Evolutionary conservation across 129 eudicot species (phyloP).

Genomic region (Flaveria bidentis): DNA sequence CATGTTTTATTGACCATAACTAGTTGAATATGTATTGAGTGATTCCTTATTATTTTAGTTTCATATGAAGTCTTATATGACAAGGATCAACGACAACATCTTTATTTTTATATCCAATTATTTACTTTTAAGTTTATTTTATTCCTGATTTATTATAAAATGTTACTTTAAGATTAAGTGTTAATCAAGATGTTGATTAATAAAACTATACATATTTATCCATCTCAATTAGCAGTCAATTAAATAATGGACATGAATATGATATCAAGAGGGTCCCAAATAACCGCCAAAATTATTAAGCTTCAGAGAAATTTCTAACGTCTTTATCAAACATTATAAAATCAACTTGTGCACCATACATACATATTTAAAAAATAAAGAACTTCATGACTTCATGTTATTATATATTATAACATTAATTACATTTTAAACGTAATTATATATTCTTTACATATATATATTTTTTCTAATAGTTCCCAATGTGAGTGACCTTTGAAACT

Average conservation of each 20-base stretch:
- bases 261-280: constrained; percentile 7
- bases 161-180: not conserved
- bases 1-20: no score
- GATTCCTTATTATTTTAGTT: not conserved
- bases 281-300: constrained; percentile 31
- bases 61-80: not conserved
- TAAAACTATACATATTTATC: not conserved
- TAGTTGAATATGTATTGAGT: not conserved
- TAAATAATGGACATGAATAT: constrained; percentile 10
- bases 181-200: constrained; percentile 14
- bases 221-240: not conserved
- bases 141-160: not conserved
- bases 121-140: not conserved
- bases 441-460: not conserved
- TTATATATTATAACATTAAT: not conserved
- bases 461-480: not conserved
- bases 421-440: not conserved
- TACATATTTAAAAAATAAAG: not conserved
- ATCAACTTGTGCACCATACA: not conserved
- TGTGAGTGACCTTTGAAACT: constrained; percentile 5
- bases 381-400: not conserved
- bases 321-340: constrained; percentile 9
- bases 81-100: constrained; percentile 6
- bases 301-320: constrained; percentile 24
- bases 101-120: not conserved